Conservation (phyloP, 768 basidiomycete species). For the Neoboletus magnificus region DNA sequence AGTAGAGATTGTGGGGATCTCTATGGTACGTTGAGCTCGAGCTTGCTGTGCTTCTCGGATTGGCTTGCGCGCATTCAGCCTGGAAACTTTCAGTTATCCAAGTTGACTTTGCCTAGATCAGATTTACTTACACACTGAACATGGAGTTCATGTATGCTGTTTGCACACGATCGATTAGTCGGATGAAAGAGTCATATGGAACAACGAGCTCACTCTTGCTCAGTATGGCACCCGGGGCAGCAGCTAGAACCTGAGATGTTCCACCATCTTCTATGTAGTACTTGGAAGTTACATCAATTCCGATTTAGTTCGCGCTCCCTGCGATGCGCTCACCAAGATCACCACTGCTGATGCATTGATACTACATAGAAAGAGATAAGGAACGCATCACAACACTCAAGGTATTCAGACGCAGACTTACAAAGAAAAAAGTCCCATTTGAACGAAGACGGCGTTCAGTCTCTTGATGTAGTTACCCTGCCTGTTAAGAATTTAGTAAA, state of each 20-base stretch:
- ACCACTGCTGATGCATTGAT: conserved; percentile 8
- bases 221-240: conserved; percentile 11
- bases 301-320: neutral
- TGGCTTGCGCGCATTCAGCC: conserved; percentile 14
- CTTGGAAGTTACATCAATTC: neutral
- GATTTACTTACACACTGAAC: conserved; percentile 20
- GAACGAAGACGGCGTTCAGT: conserved; percentile 12
- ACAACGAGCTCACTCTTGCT: conserved; percentile 14
- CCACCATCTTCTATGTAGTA: neutral
- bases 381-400: neutral
- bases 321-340: neutral
- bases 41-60: conserved; percentile 18
- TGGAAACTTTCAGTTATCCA: neutral
- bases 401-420: conserved; percentile 1
- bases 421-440: conserved; percentile 22
- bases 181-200: neutral
- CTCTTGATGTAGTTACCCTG: conserved; percentile 10
- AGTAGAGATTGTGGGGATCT: conserved; percentile 21
- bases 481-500: neutral
- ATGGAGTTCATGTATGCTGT: conserved; percentile 26
- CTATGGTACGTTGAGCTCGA: neutral
- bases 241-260: neutral
- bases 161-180: neutral
- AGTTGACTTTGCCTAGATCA: neutral
- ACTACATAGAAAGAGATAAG: neutral